These are phyloP conservation scores for Saturnispora serradocipensis DNA, from an alignment of 805 yeast genomes.

Conservation along the genomic window DNA sequence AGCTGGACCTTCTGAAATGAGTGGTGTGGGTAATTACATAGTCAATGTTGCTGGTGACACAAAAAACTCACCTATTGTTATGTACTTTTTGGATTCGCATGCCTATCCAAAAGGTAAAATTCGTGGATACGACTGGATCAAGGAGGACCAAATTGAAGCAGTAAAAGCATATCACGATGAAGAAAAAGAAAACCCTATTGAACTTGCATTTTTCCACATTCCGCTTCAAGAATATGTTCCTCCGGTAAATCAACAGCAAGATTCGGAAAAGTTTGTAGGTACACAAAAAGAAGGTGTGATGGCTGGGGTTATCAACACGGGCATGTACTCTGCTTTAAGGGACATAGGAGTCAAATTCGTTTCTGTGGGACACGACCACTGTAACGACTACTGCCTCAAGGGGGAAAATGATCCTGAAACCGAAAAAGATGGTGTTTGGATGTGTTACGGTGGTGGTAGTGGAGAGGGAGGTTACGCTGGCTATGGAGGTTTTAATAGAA, in stretches of 20 bases:
- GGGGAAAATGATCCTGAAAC: slow-evolving; percentile 29
- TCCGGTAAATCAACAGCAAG: not conserved
- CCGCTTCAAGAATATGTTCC: slow-evolving; percentile 72
- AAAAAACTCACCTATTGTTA: slow-evolving; percentile 27
- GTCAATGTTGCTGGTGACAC: slow-evolving; percentile 39
- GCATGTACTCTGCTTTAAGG: slow-evolving; percentile 50
- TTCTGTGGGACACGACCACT: slow-evolving; percentile 91
- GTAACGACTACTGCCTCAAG: slow-evolving; percentile 78
- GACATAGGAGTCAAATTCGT: slow-evolving; percentile 66
- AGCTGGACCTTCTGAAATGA: slow-evolving; percentile 55
- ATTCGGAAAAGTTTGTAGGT: slow-evolving; percentile 41
- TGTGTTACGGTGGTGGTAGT: slow-evolving; percentile 88
- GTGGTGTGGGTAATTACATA: slow-evolving; percentile 79
- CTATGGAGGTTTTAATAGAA: slow-evolving; percentile 76
- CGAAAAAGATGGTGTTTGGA: slow-evolving; percentile 47
- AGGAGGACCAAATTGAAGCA: slow-evolving; percentile 19
- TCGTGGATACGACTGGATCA: slow-evolving; percentile 84
- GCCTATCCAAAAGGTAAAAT: slow-evolving; percentile 60
- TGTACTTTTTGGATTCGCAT: slow-evolving; percentile 83
- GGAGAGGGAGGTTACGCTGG: slow-evolving; percentile 98
- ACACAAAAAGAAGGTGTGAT: slow-evolving; percentile 61
- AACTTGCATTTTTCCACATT: slow-evolving; percentile 88
- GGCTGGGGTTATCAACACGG: slow-evolving; percentile 65
- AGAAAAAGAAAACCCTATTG: slow-evolving; percentile 34
- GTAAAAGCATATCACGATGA: slow-evolving; percentile 12